phyloP scores from a whole-genome alignment of 2,329 filamentous ascomycete species.

The Botryotinia globosa region DNA sequence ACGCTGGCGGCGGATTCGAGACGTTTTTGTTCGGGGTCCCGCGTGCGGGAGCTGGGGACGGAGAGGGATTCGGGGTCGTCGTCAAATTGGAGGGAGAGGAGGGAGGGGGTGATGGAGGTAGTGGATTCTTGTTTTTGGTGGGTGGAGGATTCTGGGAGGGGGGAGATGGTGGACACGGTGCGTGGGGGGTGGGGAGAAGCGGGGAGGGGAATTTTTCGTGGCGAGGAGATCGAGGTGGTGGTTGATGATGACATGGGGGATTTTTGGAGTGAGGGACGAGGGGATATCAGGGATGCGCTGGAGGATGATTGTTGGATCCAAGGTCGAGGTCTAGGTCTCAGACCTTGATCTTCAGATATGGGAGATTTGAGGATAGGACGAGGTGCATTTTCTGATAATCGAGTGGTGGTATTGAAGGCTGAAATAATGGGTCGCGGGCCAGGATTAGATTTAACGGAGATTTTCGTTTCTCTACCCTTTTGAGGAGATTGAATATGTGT shows the following conservation, averaged over 20 bases:
- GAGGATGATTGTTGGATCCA: neutral
- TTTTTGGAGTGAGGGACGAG: slow-evolving; percentile 7
- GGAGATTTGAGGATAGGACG: slow-evolving; percentile 11
- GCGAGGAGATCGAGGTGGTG: neutral
- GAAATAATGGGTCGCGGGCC: slow-evolving; percentile 15
- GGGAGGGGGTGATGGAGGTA: neutral
- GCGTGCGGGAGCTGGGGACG: neutral
- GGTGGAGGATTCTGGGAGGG: neutral
- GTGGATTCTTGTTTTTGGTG: slow-evolving; percentile 16
- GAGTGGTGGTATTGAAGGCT: slow-evolving; percentile 11
- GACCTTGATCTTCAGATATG: neutral
- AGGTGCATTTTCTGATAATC: neutral
- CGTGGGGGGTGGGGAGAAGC: slow-evolving; percentile 9
- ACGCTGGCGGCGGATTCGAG: slow-evolving; percentile 59
- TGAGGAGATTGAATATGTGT: neutral
- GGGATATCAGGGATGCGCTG: neutral
- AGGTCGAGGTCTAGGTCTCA: neutral
- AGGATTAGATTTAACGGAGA: neutral
- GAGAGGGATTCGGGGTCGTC: neutral
- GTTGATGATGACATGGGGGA: neutral
- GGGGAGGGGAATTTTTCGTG: neutral
- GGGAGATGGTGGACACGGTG: neutral
- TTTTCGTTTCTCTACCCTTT: slow-evolving; percentile 1
- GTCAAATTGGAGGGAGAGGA: slow-evolving; percentile 1
- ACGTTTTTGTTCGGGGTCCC: slow-evolving; percentile 38